These are phyloP conservation scores for Carex littledalei DNA, from an alignment of 176 grass and related monocot species.

Conservation along the genomic window DNA sequence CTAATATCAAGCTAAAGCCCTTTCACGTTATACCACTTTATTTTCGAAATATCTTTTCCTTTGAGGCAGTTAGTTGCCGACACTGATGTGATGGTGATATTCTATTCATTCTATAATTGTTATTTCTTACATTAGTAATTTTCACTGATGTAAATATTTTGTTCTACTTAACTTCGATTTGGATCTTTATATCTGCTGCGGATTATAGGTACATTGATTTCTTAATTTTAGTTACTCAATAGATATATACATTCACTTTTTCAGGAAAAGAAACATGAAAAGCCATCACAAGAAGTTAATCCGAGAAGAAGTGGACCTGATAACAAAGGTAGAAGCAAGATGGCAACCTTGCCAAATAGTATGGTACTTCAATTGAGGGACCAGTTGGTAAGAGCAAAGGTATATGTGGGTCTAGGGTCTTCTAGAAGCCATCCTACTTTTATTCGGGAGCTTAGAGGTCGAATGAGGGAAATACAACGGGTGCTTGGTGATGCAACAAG, in stretches of 20 bases:
- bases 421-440: conserved; percentile 69
- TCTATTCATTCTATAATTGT: not conserved
- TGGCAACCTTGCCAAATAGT: conserved; percentile 29
- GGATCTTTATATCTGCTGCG: not conserved
- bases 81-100: not conserved
- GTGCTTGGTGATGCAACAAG: conserved; percentile 49
- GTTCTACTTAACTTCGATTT: not conserved
- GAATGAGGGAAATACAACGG: conserved; percentile 59
- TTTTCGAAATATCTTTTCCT: not conserved
- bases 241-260: conserved; percentile 20
- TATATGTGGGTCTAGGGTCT: conserved; percentile 46
- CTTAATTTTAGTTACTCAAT: not conserved
- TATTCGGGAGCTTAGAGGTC: conserved; percentile 49
- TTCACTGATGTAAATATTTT: not conserved
- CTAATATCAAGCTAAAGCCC: not conserved
- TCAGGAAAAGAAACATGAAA: conserved; percentile 37
- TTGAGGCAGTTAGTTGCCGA: not conserved
- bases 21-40: not conserved
- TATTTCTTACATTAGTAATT: not conserved
- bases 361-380: conserved; percentile 53
- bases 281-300: conserved; percentile 29
- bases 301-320: conserved; percentile 4
- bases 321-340: conserved; percentile 21
- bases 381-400: conserved; percentile 70
- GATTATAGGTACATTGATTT: not conserved